Evolutionary conservation across 2,329 filamentous ascomycete species (phyloP), one percentile per base, ranked within the genome.

Genomic region (Zelopaecilomyces penicillatus): DNA sequence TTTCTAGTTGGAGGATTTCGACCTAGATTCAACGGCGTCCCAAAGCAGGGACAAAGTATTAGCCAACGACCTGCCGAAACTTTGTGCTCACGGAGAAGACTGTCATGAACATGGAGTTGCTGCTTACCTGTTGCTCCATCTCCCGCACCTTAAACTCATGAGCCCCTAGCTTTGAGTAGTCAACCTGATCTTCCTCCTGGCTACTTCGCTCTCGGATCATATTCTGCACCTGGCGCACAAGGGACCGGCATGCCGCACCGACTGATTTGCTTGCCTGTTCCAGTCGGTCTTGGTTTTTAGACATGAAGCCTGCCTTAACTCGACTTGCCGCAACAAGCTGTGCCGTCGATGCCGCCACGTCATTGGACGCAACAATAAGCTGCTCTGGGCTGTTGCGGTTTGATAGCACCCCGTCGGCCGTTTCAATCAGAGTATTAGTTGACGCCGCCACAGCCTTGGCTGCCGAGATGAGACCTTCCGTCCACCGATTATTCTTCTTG

Each of bases 401-500:
- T 2, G 84, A 90, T 45, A 98, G 83, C 34, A 98, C 93, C 19
- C 91, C 93, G 60, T 98, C 93, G 0, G 93, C 93, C 5, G 93
- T 98, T 74, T 98, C 93, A 59, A 98, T 98, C 54, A 98, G 79
- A 36, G 84, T 93, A 69, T 96, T 97, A 8, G 93, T 98, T 11
- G 89, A 94, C 2, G 78, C 78, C 3, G 93, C 93, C 12, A 98
- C 93, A 1, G 93, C 93, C 70, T 98, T 98, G 52, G 93, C 91
- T 1, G 93, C 93, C 33, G 88, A 95, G 61, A 98, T 96, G 49
- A 98, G 80, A 39, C 93, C 93, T 61, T 98, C 93, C 0, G 93
- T 98, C 93, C 93, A 98, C 42, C 93, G 81, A 69, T 97, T 98
- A 77, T 98, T 96, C 74, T 97, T 97, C 78, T 97, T 97, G 82